Base-by-base conservation (phyloP, 257 asterid genomes). In the Nicotiana benthamiana region DNA sequence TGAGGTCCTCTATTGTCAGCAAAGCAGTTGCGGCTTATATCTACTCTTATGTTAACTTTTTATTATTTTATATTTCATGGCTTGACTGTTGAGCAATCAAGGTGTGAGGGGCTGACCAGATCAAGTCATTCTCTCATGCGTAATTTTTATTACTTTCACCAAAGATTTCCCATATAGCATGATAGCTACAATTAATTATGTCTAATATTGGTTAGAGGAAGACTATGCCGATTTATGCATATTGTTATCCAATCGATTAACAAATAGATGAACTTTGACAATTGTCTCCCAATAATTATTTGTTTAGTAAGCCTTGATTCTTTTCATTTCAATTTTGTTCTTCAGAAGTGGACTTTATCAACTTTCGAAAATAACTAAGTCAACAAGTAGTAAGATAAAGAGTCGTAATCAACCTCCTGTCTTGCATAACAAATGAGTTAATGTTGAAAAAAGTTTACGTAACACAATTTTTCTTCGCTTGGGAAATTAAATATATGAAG, bases 11-110 rank as follows among this genome's bases (percentile, higher is more conserved):
- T 60, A 81, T 86, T 34, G 91, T 88, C 88, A 92, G 85, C 84
- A 83, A 81, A 89, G 94, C 87, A 88, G 93, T 86, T 92, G 81
- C 75, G 9, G 75, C 68, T 84, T 30, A 46, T 66, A 77, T 59
- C 52, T 65, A 24, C 87, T 80, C 72, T 78, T 84, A 70, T 36
- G 30, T 40, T 68, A 40, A 1, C 48, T 40, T 40, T 9, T 22
- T 56, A 18, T 65, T 3, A 28, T 28, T 32, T 4, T 32, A 32
- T 5, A 13, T 65, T 30, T 15, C 75, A 60, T 75, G 26, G n/a
- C 70, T 78, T 62, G 32, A 64, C 76, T 64, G n/a, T 13, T 32
- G 79, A 59, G 80, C 75, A 46, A 72, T 74, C 66, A n/a, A 51
- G 12, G 16, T 32, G 52, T 18, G 26, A 11, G 34, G 46, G 53